Conservation (phyloP, 768 basidiomycete genomes). For the Suillus variegatus region DNA sequence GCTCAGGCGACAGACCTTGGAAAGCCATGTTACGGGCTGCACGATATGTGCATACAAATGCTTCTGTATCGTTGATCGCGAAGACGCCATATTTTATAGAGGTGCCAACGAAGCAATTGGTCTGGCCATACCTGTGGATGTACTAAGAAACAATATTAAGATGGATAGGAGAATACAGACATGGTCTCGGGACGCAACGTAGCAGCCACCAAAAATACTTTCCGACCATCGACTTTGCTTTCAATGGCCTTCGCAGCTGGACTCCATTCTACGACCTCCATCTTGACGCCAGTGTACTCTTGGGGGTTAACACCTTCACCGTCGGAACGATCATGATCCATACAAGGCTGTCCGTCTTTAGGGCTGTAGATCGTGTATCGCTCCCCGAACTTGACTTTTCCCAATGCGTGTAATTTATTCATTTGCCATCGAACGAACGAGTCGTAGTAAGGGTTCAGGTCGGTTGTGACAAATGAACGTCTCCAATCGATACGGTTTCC, state of each 20-base stretch:
- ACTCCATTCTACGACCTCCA: constrained; percentile 90
- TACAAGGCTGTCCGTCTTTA: constrained; percentile 98
- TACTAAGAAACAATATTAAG: neutral
- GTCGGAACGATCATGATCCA: constrained; percentile 97
- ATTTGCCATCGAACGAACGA: constrained; percentile 97
- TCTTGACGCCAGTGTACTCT: constrained; percentile 93
- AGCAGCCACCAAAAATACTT: constrained; percentile 92
- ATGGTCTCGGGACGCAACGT: constrained; percentile 97
- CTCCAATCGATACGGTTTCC: constrained; percentile 99
- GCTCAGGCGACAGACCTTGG: constrained; percentile 78
- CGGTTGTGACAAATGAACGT: constrained; percentile 90
- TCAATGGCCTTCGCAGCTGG: constrained; percentile 64
- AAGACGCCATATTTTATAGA: constrained; percentile 91
- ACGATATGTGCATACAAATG: constrained; percentile 86
- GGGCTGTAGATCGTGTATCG: constrained; percentile 98
- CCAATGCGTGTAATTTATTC: constrained; percentile 83
- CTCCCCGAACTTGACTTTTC: constrained; percentile 97
- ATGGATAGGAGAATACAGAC: constrained; percentile 43
- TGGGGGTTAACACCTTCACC: constrained; percentile 95
- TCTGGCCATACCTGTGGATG: constrained; percentile 85
- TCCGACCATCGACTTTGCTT: constrained; percentile 71
- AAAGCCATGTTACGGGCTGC: constrained; percentile 98
- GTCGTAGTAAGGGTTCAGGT: constrained; percentile 97
- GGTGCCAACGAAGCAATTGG: constrained; percentile 95
- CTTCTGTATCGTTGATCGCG: constrained; percentile 82